Evolutionary conservation across 257 asterid species (phyloP).

Genomic region (Nicotiana otophora): DNA sequence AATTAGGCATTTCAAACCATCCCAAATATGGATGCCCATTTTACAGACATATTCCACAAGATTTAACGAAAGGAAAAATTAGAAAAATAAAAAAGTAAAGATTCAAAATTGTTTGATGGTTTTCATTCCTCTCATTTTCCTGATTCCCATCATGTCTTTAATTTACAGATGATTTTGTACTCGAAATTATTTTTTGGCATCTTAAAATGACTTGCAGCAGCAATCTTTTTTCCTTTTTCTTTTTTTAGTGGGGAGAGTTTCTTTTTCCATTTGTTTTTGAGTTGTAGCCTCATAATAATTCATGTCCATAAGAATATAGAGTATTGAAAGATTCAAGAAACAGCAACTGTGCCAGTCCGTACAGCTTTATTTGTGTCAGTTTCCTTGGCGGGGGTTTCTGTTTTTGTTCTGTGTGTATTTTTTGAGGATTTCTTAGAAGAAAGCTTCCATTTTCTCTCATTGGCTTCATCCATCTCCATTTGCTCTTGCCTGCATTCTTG

Average conservation of each 20-base stretch:
- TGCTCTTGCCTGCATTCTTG: constrained; percentile 90
- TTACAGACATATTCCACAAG: neutral
- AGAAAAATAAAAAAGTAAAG: neutral
- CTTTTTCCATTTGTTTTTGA: neutral
- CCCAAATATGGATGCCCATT: neutral
- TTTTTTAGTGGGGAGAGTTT: no score
- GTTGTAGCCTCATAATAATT: neutral
- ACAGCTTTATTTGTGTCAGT: constrained; percentile 48
- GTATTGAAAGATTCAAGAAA: constrained; percentile 29
- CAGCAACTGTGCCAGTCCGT: constrained; percentile 59
- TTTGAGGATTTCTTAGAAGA: constrained; percentile 36
- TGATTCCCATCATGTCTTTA: neutral
- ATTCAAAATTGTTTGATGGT: neutral
- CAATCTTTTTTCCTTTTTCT: neutral
- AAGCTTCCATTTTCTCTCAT: constrained; percentile 49
- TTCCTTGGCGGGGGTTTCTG: constrained; percentile 32
- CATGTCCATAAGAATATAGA: neutral
- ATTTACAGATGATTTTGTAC: neutral
- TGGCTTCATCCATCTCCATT: constrained; percentile 78
- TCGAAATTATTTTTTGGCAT: neutral
- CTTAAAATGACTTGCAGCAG: neutral
- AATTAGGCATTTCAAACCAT: neutral
- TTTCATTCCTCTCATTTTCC: neutral
- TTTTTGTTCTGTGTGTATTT: constrained; percentile 13
- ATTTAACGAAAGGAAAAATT: neutral